Base-by-base conservation (phyloP, 768 basidiomycete genomes). In the Sporobolomyces roseus region DNA sequence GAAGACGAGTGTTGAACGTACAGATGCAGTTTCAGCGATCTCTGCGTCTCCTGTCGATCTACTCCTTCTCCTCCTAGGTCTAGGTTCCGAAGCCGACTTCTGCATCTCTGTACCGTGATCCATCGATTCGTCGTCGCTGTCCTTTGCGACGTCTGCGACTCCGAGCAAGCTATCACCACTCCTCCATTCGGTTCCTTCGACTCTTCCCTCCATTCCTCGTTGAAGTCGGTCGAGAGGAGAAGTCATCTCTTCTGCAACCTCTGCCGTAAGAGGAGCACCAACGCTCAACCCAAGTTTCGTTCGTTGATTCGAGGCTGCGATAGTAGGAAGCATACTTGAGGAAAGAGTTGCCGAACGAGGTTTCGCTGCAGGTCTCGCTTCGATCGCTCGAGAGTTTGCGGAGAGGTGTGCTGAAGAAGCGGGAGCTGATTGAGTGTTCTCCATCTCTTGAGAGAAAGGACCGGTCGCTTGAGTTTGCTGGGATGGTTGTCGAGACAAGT, bases 31-130 rank as follows among this genome's bases (percentile, higher is more conserved):
- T 67, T 66, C 75, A 71, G 67, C 59, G 23, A 82, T 80, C 51
- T 86, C 83, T 3, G 84, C 86, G 77, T 90, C 90, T 13, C 87
- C 86, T 1, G 88, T 90, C 75, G 88, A 91, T 82, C 85, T 84
- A 77, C 88, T 93, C 62, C 88, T 81, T 71, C 89, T 81, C 61
- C 84, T 81, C 62, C 82, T 84, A 16, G 86, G 85, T 46, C 87
- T 79, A 41, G 30, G 83, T 75, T 25, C 61, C 61, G 32, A 61
- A n/a, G 45, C 83, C 81, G 56, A 87, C 85, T 68, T 14, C 19
- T 8, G 27, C 60, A 48, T 58, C 49, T 27, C 8, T 16, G 25
- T 33, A 0, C 30, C 43, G 19, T 38, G 49, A 5, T 59, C 61
- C 36, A 17, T 14, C 33, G 43, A 2, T n/a, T 66, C 58, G 8